A percentile compares a stretch with the other conserved stretches of the same genome.
phyloP scores from a whole-genome alignment of 75 land plant genomes.

The Selaginella moellendorffii region DNA sequence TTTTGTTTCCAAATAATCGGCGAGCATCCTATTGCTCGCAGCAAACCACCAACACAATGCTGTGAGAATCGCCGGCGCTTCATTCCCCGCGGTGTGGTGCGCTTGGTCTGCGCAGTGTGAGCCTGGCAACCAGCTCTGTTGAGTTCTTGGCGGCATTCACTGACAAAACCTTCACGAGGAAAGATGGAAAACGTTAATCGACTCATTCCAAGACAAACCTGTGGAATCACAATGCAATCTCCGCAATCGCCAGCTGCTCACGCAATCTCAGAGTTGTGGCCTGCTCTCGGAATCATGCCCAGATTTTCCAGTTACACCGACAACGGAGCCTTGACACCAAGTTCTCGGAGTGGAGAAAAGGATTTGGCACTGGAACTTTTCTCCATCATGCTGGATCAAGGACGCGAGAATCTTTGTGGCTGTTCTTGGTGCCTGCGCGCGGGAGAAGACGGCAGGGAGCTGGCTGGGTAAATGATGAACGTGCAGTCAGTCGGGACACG shows the following conservation, averaged over 20 bases:
- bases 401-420: no score
- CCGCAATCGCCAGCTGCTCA: constrained; percentile 94
- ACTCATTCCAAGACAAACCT: constrained; percentile 28
- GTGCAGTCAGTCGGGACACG: constrained; percentile 88
- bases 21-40: constrained; percentile 74
- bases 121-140: constrained; percentile 88
- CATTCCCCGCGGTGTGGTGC: constrained; percentile 73
- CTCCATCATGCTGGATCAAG: no score
- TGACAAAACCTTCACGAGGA: constrained; percentile 61
- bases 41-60: not conserved
- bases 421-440: no score
- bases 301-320: constrained; percentile 83
- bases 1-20: constrained; percentile 93
- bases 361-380: no score
- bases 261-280: constrained; percentile 92
- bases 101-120: constrained; percentile 88
- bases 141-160: constrained; percentile 99
- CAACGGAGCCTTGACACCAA: constrained; percentile 92
- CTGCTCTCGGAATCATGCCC: no score
- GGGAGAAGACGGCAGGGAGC: no score
- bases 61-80: no score
- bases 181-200: not conserved
- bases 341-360: no score
- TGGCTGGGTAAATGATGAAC: no score
- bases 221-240: constrained; percentile 92